These are phyloP conservation scores for Guillardia theta DNA, from an alignment of 78 protist genomes.

Conservation along the genomic window DNA sequence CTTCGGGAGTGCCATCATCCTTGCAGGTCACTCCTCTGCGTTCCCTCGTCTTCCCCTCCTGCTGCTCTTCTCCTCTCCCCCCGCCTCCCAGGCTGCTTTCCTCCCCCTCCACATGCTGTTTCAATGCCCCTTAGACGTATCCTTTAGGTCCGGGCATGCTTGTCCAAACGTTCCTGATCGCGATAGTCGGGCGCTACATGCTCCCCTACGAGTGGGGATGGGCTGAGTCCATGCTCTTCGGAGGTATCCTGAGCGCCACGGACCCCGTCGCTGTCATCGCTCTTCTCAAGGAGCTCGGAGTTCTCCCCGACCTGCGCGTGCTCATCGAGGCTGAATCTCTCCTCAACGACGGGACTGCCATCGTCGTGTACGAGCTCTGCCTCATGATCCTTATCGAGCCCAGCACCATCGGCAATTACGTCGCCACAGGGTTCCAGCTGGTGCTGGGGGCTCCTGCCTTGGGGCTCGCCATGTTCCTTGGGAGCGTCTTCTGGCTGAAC, in stretches of 20 bases:
- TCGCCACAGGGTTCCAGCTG: neutral
- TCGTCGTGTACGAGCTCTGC: neutral
- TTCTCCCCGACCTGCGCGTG: neutral
- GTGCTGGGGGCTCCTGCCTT: neutral
- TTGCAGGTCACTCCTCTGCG: too few relatives aligned
- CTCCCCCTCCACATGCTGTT: too few relatives aligned
- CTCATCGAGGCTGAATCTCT: conserved; percentile 75
- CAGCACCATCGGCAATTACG: neutral
- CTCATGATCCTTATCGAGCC: neutral
- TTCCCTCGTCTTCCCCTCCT: too few relatives aligned
- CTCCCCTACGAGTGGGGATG: conserved; percentile 34
- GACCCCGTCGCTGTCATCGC: conserved; percentile 84
- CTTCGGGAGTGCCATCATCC: neutral
- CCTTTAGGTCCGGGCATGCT: neutral
- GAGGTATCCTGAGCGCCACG: conserved; percentile 62
- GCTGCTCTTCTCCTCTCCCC: too few relatives aligned
- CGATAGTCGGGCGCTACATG: neutral
- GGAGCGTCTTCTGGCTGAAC: neutral
- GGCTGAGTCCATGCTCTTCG: conserved; percentile 26
- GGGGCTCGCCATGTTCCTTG: neutral
- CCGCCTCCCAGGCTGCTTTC: too few relatives aligned
- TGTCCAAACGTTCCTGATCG: neutral
- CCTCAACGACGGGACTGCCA: conserved; percentile 49
- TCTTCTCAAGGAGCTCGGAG: conserved; percentile 67
- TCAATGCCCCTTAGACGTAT: too few relatives aligned